Percentiles rank a stretch among this genome's conserved stretches.
Evolutionary conservation across 495 filamentous ascomycete genomes (phyloP).

Genomic region (Trichoderma orchidacearum): DNA sequence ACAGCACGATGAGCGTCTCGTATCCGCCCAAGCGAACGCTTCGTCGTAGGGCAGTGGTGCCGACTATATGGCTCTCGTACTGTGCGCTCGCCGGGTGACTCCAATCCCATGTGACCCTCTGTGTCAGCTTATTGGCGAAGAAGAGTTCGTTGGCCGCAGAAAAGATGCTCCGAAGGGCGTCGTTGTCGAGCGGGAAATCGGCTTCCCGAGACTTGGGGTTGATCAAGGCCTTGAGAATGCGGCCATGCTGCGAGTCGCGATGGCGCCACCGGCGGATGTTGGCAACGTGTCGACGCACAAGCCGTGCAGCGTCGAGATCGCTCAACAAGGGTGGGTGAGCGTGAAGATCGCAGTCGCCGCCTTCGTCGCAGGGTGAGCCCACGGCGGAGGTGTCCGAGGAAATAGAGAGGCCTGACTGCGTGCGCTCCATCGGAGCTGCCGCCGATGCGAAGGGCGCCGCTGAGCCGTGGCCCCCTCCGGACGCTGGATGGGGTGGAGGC

Average conservation of each 20-base stretch:
- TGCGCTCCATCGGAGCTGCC: slow-evolving; percentile 12
- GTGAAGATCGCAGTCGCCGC: neutral
- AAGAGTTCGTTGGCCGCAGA: slow-evolving; percentile 38
- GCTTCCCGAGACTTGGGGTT: slow-evolving; percentile 20
- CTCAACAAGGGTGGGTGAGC: slow-evolving; percentile 14
- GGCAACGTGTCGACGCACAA: slow-evolving; percentile 25
- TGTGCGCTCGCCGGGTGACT: slow-evolving; percentile 15
- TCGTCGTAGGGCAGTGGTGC: slow-evolving; percentile 36
- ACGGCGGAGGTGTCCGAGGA: slow-evolving; percentile 10
- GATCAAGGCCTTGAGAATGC: slow-evolving; percentile 34
- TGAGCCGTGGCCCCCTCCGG: neutral
- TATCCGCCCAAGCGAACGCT: slow-evolving; percentile 23
- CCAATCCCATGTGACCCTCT: slow-evolving; percentile 41
- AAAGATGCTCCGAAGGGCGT: slow-evolving; percentile 34
- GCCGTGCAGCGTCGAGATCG: slow-evolving; percentile 24
- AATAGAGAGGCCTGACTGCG: slow-evolving; percentile 19
- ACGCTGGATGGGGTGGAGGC: neutral
- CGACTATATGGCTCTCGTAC: slow-evolving; percentile 32
- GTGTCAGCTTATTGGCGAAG: slow-evolving; percentile 33
- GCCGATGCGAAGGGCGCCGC: neutral
- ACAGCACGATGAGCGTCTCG: slow-evolving; percentile 42
- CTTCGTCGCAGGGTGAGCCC: neutral
- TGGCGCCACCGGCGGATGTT: slow-evolving; percentile 20
- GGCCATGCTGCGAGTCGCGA: slow-evolving; percentile 32
- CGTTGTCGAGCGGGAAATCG: slow-evolving; percentile 33